Evolutionary conservation across 179 eudicot genomes (phyloP).

Genomic region (Silene noctiflora): DNA sequence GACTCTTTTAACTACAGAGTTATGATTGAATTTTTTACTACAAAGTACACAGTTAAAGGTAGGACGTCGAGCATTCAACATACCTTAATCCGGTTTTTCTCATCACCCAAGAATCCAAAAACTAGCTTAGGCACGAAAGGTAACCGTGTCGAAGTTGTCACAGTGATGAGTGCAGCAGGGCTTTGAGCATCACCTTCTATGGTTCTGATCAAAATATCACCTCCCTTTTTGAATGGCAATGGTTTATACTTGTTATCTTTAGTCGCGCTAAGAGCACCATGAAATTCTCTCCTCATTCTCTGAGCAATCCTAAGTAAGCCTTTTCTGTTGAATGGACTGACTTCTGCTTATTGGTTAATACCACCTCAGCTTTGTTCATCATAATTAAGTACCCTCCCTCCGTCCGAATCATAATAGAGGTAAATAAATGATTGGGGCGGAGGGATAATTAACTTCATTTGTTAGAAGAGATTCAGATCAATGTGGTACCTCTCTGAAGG

Average conservation of each 20-base stretch:
- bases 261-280: conserved; percentile 36
- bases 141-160: conserved; percentile 44
- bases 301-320: conserved; percentile 43
- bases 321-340: conserved; percentile 23
- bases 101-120: conserved; percentile 38
- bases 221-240: conserved; percentile 34
- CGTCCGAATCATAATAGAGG: too few relatives aligned
- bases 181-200: conserved; percentile 30
- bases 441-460: background rate
- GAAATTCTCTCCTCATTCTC: conserved; percentile 48
- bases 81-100: conserved; percentile 46
- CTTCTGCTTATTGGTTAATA: conserved; percentile 12
- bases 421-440: too few relatives aligned
- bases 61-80: background rate
- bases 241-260: conserved; percentile 39
- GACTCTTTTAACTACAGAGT: too few relatives aligned
- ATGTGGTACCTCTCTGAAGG: conserved; percentile 19
- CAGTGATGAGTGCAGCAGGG: conserved; percentile 27
- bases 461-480: background rate
- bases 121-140: conserved; percentile 33
- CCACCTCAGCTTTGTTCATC: background rate
- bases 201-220: conserved; percentile 41
- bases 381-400: background rate
- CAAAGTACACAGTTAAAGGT: background rate
- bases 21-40: too few relatives aligned